phyloP scores from a whole-genome alignment of 208 protist species.

The Acanthamoeba polyphaga region DNA sequence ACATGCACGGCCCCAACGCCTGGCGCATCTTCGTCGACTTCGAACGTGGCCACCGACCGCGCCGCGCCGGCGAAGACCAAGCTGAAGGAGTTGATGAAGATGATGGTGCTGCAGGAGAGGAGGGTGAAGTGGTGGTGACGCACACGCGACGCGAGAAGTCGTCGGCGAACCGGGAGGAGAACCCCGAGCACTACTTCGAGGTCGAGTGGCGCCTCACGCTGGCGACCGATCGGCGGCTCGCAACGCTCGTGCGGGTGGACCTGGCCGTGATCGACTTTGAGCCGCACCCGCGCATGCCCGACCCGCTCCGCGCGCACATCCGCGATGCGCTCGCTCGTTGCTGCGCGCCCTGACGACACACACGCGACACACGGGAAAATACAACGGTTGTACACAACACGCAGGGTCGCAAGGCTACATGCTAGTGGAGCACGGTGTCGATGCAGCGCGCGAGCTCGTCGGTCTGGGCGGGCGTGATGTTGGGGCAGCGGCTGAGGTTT shows the following conservation, averaged over 20 bases:
- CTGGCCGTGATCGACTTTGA: neutral
- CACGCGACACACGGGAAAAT: no score
- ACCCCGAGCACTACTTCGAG: constrained; percentile 59
- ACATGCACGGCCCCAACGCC: constrained; percentile 58
- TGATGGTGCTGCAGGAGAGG: neutral
- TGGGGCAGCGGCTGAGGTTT: constrained; percentile 14
- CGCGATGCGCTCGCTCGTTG: neutral
- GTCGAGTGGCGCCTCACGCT: constrained; percentile 69
- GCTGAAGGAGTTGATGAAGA: neutral
- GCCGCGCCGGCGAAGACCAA: neutral
- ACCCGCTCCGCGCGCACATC: constrained; percentile 1
- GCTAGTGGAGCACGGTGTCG: neutral
- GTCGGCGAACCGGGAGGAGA: neutral
- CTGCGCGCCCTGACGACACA: neutral
- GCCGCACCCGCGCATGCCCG: constrained; percentile 29
- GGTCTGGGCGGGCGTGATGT: neutral
- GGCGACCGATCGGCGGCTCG: constrained; percentile 6
- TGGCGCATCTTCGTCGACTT: constrained; percentile 71
- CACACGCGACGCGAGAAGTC: constrained; percentile 55
- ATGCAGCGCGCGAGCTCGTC: neutral
- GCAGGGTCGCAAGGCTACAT: no score
- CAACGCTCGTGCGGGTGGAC: neutral
- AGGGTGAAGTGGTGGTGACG: constrained; percentile 34
- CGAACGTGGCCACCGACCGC: neutral
- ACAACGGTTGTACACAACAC: no score